A percentile compares a stretch with the other conserved stretches of the same genome.
These are phyloP conservation scores for Candida orba DNA, from an alignment of 805 yeast species.

Conservation along the genomic window DNA sequence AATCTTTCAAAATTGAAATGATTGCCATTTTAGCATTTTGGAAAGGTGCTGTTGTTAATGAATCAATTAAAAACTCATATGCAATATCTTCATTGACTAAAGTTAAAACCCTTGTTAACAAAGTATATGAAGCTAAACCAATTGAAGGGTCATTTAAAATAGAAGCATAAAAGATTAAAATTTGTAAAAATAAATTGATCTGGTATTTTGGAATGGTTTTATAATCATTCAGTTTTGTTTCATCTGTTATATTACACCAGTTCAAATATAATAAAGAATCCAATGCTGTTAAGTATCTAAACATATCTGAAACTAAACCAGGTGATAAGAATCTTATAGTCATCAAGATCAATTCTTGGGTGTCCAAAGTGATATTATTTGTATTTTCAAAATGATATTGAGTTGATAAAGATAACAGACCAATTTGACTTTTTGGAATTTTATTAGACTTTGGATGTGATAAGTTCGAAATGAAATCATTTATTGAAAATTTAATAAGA, in stretches of 20 bases:
- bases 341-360: conserved; percentile 31
- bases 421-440: conserved; percentile 26
- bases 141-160: conserved; percentile 29
- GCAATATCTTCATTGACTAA: conserved; percentile 47
- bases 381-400: conserved; percentile 17
- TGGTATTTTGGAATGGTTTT: conserved; percentile 26
- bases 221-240: conserved; percentile 16
- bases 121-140: conserved; percentile 44
- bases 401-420: conserved; percentile 25
- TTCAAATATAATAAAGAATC: conserved; percentile 29
- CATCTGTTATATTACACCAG: conserved; percentile 28
- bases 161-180: conserved; percentile 32
- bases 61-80: conserved; percentile 55
- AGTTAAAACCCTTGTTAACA: conserved; percentile 58
- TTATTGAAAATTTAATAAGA: conserved; percentile 30
- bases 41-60: conserved; percentile 60
- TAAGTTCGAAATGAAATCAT: conserved; percentile 25
- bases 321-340: conserved; percentile 38
- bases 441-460: conserved; percentile 23
- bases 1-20: conserved; percentile 63
- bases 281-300: conserved; percentile 19
- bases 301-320: conserved; percentile 21
- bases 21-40: conserved; percentile 51
- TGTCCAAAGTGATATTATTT: conserved; percentile 5
- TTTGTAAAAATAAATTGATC: conserved; percentile 33